Evolutionary conservation across 1,284 basidiomycete genomes (phyloP).

Genomic region (Moniliella sp.): DNA sequence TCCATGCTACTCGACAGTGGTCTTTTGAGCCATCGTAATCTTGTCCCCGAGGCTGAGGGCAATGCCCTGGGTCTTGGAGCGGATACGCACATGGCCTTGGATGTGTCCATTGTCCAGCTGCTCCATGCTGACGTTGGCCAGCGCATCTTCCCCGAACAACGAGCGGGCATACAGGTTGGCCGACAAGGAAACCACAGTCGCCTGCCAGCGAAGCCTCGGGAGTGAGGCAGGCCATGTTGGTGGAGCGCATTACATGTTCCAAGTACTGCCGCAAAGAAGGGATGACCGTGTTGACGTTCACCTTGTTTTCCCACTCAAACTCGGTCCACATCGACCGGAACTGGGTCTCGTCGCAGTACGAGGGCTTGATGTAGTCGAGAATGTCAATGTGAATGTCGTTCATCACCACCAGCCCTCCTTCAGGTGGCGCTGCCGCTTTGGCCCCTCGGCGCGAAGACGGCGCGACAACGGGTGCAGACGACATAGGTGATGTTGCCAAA

Average conservation of each 20-base stretch:
- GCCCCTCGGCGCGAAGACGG: background rate
- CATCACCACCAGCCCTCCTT: conserved; percentile 57
- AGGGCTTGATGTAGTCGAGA: conserved; percentile 97
- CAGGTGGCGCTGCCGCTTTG: conserved; percentile 9
- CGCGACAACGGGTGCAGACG: conserved; percentile 7
- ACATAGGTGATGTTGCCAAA: conserved; percentile 97
- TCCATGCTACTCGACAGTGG: too few species aligned
- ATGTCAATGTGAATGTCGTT: conserved; percentile 98
- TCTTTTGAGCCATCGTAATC: conserved; percentile 38
- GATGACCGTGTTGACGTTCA: conserved; percentile 65
- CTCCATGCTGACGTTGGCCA: conserved; percentile 88
- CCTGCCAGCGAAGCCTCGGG: conserved; percentile 73
- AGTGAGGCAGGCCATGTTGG: conserved; percentile 89
- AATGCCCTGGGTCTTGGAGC: conserved; percentile 40
- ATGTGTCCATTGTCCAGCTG: conserved; percentile 46
- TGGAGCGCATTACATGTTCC: conserved; percentile 57
- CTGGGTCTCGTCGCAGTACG: conserved; percentile 82
- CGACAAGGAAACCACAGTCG: conserved; percentile 74
- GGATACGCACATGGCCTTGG: conserved; percentile 29
- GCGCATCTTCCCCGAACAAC: conserved; percentile 84
- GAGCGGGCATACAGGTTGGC: conserved; percentile 81
- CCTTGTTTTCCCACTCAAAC: conserved; percentile 94
- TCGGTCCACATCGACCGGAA: conserved; percentile 76
- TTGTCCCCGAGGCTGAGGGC: conserved; percentile 77
- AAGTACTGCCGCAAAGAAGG: conserved; percentile 61